phyloP scores from a whole-genome alignment of 73 alveolate species.

The Diophrys sp. region DNA sequence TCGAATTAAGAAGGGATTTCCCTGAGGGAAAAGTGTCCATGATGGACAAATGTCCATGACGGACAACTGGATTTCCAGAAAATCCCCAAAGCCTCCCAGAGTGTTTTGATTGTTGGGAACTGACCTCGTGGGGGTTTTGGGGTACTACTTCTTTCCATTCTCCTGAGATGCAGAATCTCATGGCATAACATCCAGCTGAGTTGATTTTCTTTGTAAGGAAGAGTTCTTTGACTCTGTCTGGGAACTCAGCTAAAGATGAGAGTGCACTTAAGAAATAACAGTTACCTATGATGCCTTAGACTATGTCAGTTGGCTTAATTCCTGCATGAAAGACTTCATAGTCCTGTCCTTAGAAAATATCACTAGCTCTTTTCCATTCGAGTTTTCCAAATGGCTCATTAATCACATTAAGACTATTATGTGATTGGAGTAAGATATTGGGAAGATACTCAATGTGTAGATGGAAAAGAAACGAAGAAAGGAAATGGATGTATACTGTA shows the following conservation, averaged over 20 bases:
- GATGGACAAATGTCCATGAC: no score
- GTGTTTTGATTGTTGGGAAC: no score
- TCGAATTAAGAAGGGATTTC: no score
- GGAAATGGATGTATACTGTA: no score
- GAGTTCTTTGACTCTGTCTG: conserved; percentile 52
- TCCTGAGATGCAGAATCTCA: conserved; percentile 77
- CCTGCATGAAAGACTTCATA: conserved; percentile 47
- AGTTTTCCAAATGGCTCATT: conserved; percentile 5
- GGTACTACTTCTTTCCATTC: conserved; percentile 65
- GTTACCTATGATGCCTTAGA: conserved; percentile 70
- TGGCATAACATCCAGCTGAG: conserved; percentile 84
- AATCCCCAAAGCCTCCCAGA: no score
- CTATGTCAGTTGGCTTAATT: conserved; percentile 65
- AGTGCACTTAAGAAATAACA: conserved; percentile 70
- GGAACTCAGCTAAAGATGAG: conserved; percentile 68
- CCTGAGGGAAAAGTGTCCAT: no score
- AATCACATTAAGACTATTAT: no score
- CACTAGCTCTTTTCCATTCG: conserved; percentile 22
- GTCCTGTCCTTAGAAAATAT: conserved; percentile 26
- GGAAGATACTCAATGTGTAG: no score
- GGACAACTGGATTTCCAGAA: no score
- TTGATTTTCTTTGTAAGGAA: conserved; percentile 69
- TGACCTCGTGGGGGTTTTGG: no score
- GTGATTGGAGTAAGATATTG: no score
- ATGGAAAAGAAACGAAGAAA: no score